Evolutionary conservation across 139 green algal genomes (phyloP), one percentile per base, ranked within the genome.

Genomic region (Zygnema circumcarinatum): DNA sequence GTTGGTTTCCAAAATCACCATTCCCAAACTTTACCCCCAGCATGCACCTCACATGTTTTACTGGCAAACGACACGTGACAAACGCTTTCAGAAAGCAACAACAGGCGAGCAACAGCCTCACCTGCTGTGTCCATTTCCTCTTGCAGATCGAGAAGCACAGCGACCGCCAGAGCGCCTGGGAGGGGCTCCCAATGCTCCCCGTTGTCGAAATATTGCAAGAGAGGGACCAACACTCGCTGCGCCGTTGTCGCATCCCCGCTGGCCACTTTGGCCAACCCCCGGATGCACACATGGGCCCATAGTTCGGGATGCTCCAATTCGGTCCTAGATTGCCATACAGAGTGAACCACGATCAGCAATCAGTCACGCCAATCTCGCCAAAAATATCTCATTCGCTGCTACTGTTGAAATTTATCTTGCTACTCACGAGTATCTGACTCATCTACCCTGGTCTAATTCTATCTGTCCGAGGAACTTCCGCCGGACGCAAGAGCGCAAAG

Each of bases 201-300:
- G 2, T 47, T 83, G 75, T 83, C 75, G 3, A 83, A 39, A 52
- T 83, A 83, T 20, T 69, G 75, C 2, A 83, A 39, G 2, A 54
- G 21, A 3, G 75, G 75, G 32, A 41, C 75, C 75, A 83, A 52
- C 32, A 83, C 75, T 33, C 32, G 2, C 3, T 29, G 75, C 7
- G 25, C 75, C 3, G 75, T 83, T 20, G 75, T 83, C 21, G 7
- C 75, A 33, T 83, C 69, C 16, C 11, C 69, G 16, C 7, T 20
- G 16, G 69, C 69, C 69, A 78, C 69, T 52, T 41, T 39, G 11
- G 69, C 69, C 16, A 78, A 16, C 16, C 35, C 69, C 3, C 16
- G 69, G 35, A 78, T 16, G 69, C 69, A 78, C 7, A 78, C 35
- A 11, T 39, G 35, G 35, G 69, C 69, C 69, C 69, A 78, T 25